These are phyloP conservation scores for Thuidium tamariscinum DNA, from an alignment of 225 moss, liverwort and hornwort species.

Conservation along the genomic window DNA sequence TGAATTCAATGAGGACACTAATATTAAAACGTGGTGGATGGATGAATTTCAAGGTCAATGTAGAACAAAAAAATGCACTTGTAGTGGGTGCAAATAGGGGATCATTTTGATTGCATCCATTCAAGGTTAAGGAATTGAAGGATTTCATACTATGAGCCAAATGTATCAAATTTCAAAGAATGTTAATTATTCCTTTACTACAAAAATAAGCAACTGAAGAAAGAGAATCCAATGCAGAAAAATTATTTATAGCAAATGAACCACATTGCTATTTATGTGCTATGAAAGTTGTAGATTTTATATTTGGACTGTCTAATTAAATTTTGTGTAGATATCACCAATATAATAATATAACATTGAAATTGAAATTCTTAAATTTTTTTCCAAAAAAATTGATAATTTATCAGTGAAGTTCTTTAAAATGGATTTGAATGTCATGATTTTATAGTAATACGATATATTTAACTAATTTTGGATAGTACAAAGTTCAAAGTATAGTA, in stretches of 20 bases:
- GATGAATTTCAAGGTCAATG: too few relatives aligned
- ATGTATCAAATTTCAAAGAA: neutral
- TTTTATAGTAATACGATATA: too few relatives aligned
- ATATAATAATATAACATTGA: neutral
- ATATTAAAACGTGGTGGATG: fast-evolving
- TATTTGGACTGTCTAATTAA: neutral
- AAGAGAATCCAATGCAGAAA: neutral
- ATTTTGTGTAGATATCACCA: neutral
- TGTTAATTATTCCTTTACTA: neutral
- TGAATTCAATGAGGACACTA: neutral
- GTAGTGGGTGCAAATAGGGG: neutral
- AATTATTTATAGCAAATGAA: neutral
- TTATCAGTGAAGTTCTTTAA: too few relatives aligned
- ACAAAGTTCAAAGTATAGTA: too few relatives aligned
- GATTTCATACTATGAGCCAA: neutral
- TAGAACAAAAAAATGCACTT: neutral
- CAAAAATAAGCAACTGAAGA: neutral
- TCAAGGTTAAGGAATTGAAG: neutral
- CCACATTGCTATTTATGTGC: neutral
- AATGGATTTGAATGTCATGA: too few relatives aligned
- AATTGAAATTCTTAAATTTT: neutral
- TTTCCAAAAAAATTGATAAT: neutral
- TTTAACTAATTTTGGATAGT: too few relatives aligned
- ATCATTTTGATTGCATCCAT: neutral
- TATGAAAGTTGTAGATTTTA: neutral